Conservation (phyloP, 1,284 basidiomycete species). For the Heterobasidion annosum region DNA sequence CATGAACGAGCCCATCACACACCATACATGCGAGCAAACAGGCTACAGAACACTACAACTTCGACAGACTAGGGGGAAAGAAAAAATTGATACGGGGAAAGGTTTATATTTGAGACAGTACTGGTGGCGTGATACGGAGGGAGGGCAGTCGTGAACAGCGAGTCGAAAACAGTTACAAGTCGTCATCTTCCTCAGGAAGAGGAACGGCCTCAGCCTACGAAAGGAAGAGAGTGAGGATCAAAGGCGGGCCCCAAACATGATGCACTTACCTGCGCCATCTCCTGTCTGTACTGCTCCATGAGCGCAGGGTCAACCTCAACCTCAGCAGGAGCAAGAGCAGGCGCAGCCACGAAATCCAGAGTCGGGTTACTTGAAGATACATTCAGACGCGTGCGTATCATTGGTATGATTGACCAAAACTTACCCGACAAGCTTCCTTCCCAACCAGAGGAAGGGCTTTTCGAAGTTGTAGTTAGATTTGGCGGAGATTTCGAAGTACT, state of each 20-base stretch:
- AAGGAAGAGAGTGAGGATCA: conserved; percentile 1
- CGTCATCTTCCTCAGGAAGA: conserved; percentile 76
- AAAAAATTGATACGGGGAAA: neutral
- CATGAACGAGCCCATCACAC: neutral
- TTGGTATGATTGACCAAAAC: conserved; percentile 19
- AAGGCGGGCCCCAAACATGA: neutral
- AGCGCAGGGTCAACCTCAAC: conserved; percentile 77
- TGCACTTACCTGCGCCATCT: conserved; percentile 58
- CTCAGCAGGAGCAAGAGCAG: conserved; percentile 93
- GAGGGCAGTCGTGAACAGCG: conserved; percentile 5
- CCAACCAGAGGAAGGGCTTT: conserved; percentile 99
- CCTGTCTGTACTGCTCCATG: conserved; percentile 79
- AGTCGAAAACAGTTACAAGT: conserved; percentile 33
- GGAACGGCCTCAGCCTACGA: conserved; percentile 63
- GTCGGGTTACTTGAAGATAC: conserved; percentile 57
- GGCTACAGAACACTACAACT: neutral
- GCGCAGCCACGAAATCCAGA: conserved; percentile 95
- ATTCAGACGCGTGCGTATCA: neutral
- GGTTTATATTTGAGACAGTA: conserved; percentile 3
- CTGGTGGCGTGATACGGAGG: conserved; percentile 1
- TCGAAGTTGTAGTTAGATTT: conserved; percentile 99
- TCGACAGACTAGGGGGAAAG: neutral
- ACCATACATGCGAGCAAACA: neutral
- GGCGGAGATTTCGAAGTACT: conserved; percentile 99
- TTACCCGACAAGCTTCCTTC: conserved; percentile 94